phyloP scores from a whole-genome alignment of 2,329 filamentous ascomycete species.

The Tolypocladium album region DNA sequence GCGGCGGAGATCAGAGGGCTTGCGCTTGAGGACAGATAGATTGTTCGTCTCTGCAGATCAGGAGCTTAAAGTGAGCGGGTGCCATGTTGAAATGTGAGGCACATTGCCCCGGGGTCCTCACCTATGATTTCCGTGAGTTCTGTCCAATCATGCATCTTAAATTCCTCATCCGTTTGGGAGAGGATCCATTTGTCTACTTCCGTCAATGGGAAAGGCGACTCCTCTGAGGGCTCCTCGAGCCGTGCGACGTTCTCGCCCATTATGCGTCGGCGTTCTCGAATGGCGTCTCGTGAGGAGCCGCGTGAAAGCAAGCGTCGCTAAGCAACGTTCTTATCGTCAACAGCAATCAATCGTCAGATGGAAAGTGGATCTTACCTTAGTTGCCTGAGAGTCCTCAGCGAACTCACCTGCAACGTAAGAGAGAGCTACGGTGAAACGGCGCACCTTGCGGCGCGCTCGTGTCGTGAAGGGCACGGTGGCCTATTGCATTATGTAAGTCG shows the following conservation, averaged over 20 bases:
- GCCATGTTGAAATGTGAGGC: not conserved
- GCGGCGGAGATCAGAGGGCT: slow-evolving; percentile 66
- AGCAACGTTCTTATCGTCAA: not conserved
- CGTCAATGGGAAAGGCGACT: slow-evolving; percentile 48
- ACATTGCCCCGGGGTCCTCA: slow-evolving; percentile 20
- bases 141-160: slow-evolving; percentile 61
- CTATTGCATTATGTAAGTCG: not conserved
- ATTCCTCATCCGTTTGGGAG: slow-evolving; percentile 58
- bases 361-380: not conserved
- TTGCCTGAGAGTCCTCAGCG: not conserved
- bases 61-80: not conserved
- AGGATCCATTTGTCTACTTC: slow-evolving; percentile 47
- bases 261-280: not conserved
- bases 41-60: slow-evolving; percentile 37
- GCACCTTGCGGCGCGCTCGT: not conserved
- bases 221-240: slow-evolving; percentile 15
- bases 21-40: slow-evolving; percentile 66
- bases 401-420: not conserved
- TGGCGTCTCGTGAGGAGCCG: not conserved
- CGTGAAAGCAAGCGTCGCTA: not conserved
- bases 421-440: not conserved
- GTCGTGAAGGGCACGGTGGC: not conserved
- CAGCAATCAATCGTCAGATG: not conserved
- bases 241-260: slow-evolving; percentile 27
- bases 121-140: slow-evolving; percentile 58